Base-by-base conservation (phyloP, 495 filamentous ascomycete species). In the Aspergillus avenaceus region DNA sequence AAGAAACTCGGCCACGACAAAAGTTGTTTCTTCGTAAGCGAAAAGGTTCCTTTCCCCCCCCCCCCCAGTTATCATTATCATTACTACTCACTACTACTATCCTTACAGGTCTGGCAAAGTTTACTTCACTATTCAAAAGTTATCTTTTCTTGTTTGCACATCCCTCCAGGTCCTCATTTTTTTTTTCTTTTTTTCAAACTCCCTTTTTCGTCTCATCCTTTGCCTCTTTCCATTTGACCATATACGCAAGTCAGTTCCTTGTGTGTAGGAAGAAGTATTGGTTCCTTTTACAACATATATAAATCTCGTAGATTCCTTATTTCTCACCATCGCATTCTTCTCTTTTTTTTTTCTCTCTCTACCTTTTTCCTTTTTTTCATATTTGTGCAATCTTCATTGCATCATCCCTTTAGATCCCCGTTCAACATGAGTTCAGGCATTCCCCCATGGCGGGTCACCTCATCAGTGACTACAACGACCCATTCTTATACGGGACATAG, bases 401-500 rank as follows among this genome's bases (percentile, higher is more conserved):
- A n/a, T n/a, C n/a, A n/a, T 48, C 19, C 37, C 28, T 41, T 41
- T 59, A 49, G 34, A 45, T 37, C 16, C 24, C 34, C 34, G 19
- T 46, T 24, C 21, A 49, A 45, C n/a, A 76, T 76, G 73, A 73
- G 56, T 55, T 71, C 71, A 31, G 64, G 66, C 32, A 52, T 66
- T 19, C 72, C 73, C 18, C 70, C 72, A 34, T 76, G 73, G 73
- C 71, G 71, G 41, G 58, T 51, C 16, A 60, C 66, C 2, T 65
- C 68, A n/a, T 63, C 68, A 45, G 62, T 62, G 12, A 63, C 66
- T 6, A 54, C 63, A 6, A 52, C 69, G 4, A 46, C 56, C 37
- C 41, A 61, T 36, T 37, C 57, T 6, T 67, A 62, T 49, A 45
- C 56, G 41, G 25, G 52, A 36, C 52, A 66, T 61, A 67, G 73